Conservation (phyloP, 164 flowering plant species). For the Tetrastigma voinierianum region DNA sequence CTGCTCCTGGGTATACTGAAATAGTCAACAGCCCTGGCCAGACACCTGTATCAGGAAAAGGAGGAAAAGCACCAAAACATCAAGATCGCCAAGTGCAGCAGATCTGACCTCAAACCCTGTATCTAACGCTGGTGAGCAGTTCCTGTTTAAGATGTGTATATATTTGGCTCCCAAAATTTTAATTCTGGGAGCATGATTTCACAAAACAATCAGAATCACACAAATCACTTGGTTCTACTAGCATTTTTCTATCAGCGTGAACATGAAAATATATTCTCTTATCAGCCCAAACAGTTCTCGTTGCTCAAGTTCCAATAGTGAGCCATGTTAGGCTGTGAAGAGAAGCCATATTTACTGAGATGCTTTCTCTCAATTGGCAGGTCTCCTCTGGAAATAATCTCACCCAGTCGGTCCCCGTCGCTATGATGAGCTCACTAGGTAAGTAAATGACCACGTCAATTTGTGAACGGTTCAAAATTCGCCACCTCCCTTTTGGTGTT, state of each 20-base stretch:
- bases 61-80: slow-evolving; percentile 39
- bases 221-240: too few relatives aligned
- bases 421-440: slow-evolving; percentile 85
- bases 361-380: slow-evolving; percentile 31
- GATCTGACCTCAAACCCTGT: slow-evolving; percentile 48
- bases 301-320: too few relatives aligned
- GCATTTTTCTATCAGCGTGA: too few relatives aligned
- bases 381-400: slow-evolving; percentile 63
- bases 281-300: background rate
- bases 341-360: background rate
- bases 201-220: too few relatives aligned
- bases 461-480: background rate
- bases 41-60: slow-evolving; percentile 54
- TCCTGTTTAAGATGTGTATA: background rate
- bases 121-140: slow-evolving; percentile 46
- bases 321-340: too few relatives aligned
- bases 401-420: slow-evolving; percentile 79
- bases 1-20: slow-evolving; percentile 28
- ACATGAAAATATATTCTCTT: background rate
- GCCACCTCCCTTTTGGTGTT: background rate
- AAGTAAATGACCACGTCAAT: slow-evolving; percentile 3
- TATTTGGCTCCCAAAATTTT: background rate
- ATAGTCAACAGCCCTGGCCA: slow-evolving; percentile 33
- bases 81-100: slow-evolving; percentile 41
- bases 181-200: too few relatives aligned